phyloP scores from a whole-genome alignment of 1,284 basidiomycete genomes.

The Pyrrhoderma noxium region DNA sequence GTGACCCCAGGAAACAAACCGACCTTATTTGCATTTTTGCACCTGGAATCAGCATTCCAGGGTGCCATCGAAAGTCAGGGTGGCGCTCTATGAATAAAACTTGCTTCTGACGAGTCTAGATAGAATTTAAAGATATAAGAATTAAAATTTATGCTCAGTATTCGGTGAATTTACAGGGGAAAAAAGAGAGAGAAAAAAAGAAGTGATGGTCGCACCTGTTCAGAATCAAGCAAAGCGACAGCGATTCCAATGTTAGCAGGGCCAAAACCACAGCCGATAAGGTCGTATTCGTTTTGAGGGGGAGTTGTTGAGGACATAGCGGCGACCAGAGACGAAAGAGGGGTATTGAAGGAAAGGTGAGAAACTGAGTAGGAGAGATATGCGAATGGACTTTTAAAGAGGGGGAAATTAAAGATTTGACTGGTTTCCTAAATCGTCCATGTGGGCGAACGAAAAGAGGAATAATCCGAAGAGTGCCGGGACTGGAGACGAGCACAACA shows the following conservation, averaged over 20 bases:
- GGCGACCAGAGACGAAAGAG: background rate
- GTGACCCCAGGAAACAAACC: too few species aligned
- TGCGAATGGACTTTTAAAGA: too few species aligned
- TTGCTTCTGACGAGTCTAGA: slow-evolving; percentile 23
- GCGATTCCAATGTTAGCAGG: slow-evolving; percentile 53
- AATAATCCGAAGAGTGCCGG: background rate
- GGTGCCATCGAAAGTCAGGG: slow-evolving; percentile 46
- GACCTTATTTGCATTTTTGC: slow-evolving; percentile 54
- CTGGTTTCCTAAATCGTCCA: background rate
- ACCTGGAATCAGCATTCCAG: slow-evolving; percentile 50
- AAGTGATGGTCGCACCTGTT: background rate
- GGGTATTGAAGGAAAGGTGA: background rate
- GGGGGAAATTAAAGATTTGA: background rate
- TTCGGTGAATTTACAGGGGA: background rate
- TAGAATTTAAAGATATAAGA: too few species aligned
- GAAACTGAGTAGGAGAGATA: background rate
- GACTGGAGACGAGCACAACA: background rate
- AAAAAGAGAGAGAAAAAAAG: background rate
- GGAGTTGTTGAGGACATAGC: background rate
- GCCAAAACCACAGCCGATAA: slow-evolving; percentile 53
- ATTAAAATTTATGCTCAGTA: background rate
- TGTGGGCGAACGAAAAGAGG: background rate
- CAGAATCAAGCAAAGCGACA: slow-evolving; percentile 39
- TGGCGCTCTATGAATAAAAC: slow-evolving; percentile 48
- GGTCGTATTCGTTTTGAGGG: slow-evolving; percentile 31